These are phyloP conservation scores for Phytophthora nicotianae DNA, from an alignment of 352 stramenopile species.

Conservation along the genomic window DNA sequence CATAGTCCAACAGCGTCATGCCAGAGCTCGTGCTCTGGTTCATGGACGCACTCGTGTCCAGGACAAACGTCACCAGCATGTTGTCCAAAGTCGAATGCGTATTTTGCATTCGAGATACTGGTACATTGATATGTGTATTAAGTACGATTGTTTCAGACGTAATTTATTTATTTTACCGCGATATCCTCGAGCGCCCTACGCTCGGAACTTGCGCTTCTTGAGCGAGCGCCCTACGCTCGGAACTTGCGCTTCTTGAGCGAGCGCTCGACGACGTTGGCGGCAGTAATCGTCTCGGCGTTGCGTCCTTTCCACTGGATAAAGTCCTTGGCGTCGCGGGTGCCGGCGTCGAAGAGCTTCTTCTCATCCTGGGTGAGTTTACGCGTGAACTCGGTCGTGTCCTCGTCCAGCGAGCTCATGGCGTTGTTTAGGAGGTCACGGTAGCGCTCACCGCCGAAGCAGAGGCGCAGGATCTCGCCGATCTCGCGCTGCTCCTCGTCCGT, in stretches of 20 bases:
- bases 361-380: constrained; percentile 70
- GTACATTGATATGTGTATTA: background rate
- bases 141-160: background rate
- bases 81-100: background rate
- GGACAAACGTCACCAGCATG: constrained; percentile 91
- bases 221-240: constrained; percentile 40
- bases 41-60: constrained; percentile 92
- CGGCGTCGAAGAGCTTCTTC: constrained; percentile 73
- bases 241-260: constrained; percentile 71
- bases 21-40: constrained; percentile 88
- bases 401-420: constrained; percentile 81
- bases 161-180: constrained; percentile 20
- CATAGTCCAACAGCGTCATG: constrained; percentile 90
- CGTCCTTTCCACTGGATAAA: constrained; percentile 83
- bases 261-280: constrained; percentile 59
- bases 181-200: constrained; percentile 7
- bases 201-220: constrained; percentile 64
- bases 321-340: constrained; percentile 66
- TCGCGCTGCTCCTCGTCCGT: constrained; percentile 48
- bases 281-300: constrained; percentile 66
- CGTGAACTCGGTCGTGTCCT: constrained; percentile 88
- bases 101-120: background rate
- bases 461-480: constrained; percentile 80
- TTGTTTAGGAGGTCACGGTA: constrained; percentile 85
- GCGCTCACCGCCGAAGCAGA: constrained; percentile 77